A percentile compares a stretch with the other conserved stretches of the same genome.
These are phyloP conservation scores for Rhipidocladum racemiflorum DNA, from an alignment of 176 grass and related monocot species.

Conservation along the genomic window DNA sequence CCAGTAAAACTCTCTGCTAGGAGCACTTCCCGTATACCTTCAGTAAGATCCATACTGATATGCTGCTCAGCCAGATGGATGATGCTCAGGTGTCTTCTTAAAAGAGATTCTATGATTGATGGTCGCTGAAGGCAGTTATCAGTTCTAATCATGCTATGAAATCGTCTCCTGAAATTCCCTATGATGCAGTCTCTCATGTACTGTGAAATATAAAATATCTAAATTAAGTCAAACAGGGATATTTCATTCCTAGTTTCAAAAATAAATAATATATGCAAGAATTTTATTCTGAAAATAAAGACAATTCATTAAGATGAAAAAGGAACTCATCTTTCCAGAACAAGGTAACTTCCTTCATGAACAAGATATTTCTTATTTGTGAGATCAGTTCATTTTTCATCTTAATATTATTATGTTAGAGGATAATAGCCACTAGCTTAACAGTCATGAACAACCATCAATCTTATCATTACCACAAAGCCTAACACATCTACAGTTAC, in stretches of 20 bases:
- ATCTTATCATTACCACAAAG: neutral
- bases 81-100: constrained; percentile 91
- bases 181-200: constrained; percentile 99
- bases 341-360: neutral
- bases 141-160: constrained; percentile 74
- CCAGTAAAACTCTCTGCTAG: constrained; percentile 80
- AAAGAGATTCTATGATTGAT: constrained; percentile 79
- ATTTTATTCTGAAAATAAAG: neutral
- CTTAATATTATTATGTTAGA: constrained; percentile 20
- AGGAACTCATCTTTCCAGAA: neutral
- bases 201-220: constrained; percentile 44
- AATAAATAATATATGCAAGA: constrained; percentile 25
- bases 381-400: neutral
- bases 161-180: constrained; percentile 92
- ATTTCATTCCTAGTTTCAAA: constrained; percentile 3
- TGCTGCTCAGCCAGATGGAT: constrained; percentile 94
- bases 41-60: constrained; percentile 98
- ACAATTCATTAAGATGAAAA: neutral
- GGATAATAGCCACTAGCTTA: constrained; percentile 8
- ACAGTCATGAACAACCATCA: neutral
- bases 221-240: constrained; percentile 16
- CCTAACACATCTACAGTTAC: constrained; percentile 9
- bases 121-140: constrained; percentile 89
- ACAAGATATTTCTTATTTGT: neutral
- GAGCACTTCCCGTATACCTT: constrained; percentile 90